phyloP scores from a whole-genome alignment of 2,329 filamentous ascomycete species.

The Neonectria hederae region DNA sequence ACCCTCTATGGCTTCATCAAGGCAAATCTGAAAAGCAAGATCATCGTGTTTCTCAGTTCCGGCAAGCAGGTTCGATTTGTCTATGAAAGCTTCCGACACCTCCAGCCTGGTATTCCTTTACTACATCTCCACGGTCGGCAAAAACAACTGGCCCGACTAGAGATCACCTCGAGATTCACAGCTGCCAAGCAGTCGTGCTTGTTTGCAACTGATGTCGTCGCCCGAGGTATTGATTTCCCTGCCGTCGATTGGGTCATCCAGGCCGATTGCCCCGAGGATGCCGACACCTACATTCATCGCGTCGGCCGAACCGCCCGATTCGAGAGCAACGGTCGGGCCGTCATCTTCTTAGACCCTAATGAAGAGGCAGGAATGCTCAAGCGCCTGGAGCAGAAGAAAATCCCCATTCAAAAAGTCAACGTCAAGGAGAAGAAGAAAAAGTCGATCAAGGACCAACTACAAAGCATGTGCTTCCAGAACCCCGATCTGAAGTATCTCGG shows the following conservation, averaged over 20 bases:
- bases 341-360: slow-evolving; percentile 90
- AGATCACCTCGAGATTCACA: slow-evolving; percentile 87
- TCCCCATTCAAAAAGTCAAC: slow-evolving; percentile 87
- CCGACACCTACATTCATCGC: slow-evolving; percentile 96
- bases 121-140: slow-evolving; percentile 94
- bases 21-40: slow-evolving; percentile 90
- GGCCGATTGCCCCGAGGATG: slow-evolving; percentile 94
- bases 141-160: slow-evolving; percentile 87
- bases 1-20: slow-evolving; percentile 94
- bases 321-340: slow-evolving; percentile 85
- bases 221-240: slow-evolving; percentile 93
- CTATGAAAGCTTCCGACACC: slow-evolving; percentile 90
- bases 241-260: slow-evolving; percentile 99
- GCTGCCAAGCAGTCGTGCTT: slow-evolving; percentile 84
- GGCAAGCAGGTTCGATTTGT: slow-evolving; percentile 97
- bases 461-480: slow-evolving; percentile 96
- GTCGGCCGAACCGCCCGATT: slow-evolving; percentile 96
- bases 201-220: slow-evolving; percentile 95
- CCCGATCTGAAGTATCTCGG: slow-evolving; percentile 93
- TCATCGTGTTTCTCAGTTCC: slow-evolving; percentile 93
- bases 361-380: slow-evolving; percentile 94
- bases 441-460: slow-evolving; percentile 83
- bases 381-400: slow-evolving; percentile 86
- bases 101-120: slow-evolving; percentile 93
- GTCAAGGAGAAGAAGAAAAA: slow-evolving; percentile 90